These are phyloP conservation scores for Xylaria sp. DNA, from an alignment of 2,329 filamentous ascomycete species.

Conservation along the genomic window DNA sequence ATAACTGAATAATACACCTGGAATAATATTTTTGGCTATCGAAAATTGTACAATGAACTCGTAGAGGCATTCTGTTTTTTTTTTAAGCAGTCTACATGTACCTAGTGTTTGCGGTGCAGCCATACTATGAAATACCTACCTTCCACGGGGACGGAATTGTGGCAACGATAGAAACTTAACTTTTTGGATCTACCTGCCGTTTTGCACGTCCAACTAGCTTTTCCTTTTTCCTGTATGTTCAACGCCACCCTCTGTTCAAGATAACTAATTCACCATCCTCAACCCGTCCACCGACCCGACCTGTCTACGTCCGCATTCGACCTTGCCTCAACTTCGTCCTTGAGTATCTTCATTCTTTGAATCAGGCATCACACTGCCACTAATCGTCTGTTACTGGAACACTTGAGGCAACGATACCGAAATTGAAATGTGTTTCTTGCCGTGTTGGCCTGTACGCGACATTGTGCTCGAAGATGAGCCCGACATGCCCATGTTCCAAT, in stretches of 20 bases:
- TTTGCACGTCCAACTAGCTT: not conserved
- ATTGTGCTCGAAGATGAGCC: slow-evolving; percentile 57
- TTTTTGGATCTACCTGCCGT: not conserved
- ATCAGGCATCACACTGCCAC: not conserved
- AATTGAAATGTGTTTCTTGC: slow-evolving; percentile 60
- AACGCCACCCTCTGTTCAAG: not conserved
- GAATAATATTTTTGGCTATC: not conserved
- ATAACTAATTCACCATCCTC: not conserved
- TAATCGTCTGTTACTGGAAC: not conserved
- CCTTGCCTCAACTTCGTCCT: not conserved
- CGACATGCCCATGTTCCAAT: slow-evolving; percentile 40
- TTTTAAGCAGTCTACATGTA: not conserved
- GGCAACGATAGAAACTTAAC: not conserved
- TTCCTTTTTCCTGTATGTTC: not conserved
- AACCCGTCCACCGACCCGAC: not conserved
- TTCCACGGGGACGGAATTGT: not conserved
- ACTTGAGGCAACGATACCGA: not conserved
- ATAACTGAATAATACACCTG: not conserved
- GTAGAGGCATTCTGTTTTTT: not conserved
- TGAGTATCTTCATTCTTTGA: not conserved
- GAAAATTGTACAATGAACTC: not conserved
- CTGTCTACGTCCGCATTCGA: not conserved
- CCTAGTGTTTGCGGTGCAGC: not conserved
- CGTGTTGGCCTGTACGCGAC: slow-evolving; percentile 62
- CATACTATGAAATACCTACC: not conserved